Evolutionary conservation across 805 yeast genomes (phyloP), one percentile per base, ranked within the genome.

Genomic region (Wickerhamomyces xylosicus): DNA sequence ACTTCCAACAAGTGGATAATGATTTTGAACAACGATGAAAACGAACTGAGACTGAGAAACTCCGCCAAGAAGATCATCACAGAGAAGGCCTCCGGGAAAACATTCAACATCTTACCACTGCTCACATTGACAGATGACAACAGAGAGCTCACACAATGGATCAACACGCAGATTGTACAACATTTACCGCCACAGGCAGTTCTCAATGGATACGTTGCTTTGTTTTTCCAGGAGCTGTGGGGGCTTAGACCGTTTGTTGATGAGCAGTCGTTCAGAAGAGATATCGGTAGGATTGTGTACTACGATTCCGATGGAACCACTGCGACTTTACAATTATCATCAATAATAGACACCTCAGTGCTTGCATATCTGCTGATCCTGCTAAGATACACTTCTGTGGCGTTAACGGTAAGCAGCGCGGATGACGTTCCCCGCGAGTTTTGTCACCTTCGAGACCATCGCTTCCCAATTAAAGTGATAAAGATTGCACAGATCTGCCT

Each of bases 191-290:
- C 51, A 6, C 52, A 53, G 36, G 57, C 52, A 17, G 57, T 64
- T 1, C 47, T 62, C 6, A 66, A 74, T 67, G 45, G 55, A 19
- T 55, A 63, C 16, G 35, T 71, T 15, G 61, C 59, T 17, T 47
- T 67, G 10, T 72, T 60, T 44, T 72, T 71, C 48, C 45, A 47
- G 10, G 59, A 56, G 48, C 50, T 71, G 18, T 68, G 71, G 54
- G 65, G 69, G 2, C 64, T 62, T 39, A 55, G 63, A 54, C 76
- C 77, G 1, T 68, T 57, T 40, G 33, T 72, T 19, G 75, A 71
- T 43, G 63, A 69, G 39, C 46, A 42, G 2, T 37, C 47, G 15
- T 69, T 71, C 38, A 27, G 33, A 3, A 40, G 41, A 5, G 49
- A 45, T 3, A 47, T 67, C 0, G 29, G 41, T 1, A 44, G 51